A percentile compares a stretch with the other conserved stretches of the same genome.
phyloP scores from a whole-genome alignment of 2,329 filamentous ascomycete genomes.

The Phyllachora maydis region DNA sequence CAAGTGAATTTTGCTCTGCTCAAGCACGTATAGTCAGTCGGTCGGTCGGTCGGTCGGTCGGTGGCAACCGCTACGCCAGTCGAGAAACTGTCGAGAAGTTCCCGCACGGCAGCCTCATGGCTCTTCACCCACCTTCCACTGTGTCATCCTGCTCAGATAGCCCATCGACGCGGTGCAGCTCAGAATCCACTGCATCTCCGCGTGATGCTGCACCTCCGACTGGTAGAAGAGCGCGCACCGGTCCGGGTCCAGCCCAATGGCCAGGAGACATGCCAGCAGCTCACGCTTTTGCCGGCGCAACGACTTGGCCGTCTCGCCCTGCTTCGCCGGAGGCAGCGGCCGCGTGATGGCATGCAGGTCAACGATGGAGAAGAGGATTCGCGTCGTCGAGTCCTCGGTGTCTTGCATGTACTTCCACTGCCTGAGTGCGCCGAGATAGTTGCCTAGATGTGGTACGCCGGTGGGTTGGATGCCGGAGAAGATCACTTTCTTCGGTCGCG shows the following conservation, averaged over 20 bases:
- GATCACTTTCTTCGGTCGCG: conserved; percentile 23
- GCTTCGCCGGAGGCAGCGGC: conserved; percentile 45
- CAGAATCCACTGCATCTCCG: conserved; percentile 93
- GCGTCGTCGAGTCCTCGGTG: conserved; percentile 32
- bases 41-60: too few relatives aligned
- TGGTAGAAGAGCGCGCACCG: conserved; percentile 68
- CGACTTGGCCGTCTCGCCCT: too few relatives aligned
- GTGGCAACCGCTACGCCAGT: too few relatives aligned
- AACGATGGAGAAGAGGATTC: conserved; percentile 68
- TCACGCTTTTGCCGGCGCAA: conserved; percentile 22
- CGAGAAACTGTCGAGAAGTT: too few relatives aligned
- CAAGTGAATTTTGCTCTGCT: conserved; percentile 57
- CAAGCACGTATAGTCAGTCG: too few relatives aligned
- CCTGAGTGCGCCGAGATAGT: conserved; percentile 77
- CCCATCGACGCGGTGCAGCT: conserved; percentile 83
- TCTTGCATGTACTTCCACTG: conserved; percentile 75
- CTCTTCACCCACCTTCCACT: conserved; percentile 99
- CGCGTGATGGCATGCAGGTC: conserved; percentile 87
- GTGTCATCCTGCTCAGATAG: conserved; percentile 94
- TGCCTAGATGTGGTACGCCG: conserved; percentile 80
- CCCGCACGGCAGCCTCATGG: too few relatives aligned
- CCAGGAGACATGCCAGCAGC: conserved; percentile 60
- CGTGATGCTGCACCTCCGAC: conserved; percentile 55
- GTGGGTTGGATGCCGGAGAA: conserved; percentile 98
- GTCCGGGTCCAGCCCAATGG: conserved; percentile 65